Base-by-base conservation (phyloP, 768 basidiomycete genomes). In the Mycena olivaceomarginata region DNA sequence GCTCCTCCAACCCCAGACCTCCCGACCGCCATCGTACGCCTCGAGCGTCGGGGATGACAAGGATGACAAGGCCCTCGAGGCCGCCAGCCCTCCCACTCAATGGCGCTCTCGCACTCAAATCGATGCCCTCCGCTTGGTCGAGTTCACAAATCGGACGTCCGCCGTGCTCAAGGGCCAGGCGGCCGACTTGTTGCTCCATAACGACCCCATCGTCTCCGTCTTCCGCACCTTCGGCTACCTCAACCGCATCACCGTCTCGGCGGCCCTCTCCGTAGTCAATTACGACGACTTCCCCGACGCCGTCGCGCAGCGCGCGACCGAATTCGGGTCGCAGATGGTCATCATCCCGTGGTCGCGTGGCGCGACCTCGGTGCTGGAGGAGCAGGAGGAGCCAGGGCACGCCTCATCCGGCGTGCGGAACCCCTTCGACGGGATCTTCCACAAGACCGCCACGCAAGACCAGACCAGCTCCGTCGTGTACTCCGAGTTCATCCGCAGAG, bases 131-230 rank as follows among this genome's bases (percentile, higher is more conserved):
- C 96, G 98, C 22, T 90, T 99, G 10, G 92, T 99, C 80, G 97
- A 99, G 83, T 87, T 99, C 60, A 95, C 96, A 1, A 94, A 94
- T 48, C 94, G 98, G 74, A 96, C 96, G 2, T 97, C 96, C 3
- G 94, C 95, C 1, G 92, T 98, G 46, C 91, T 99, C 84, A 94
- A 92, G 82, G 95, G 95, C 1, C 92, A 95, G 67, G 93, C 93
- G 76, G 91, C 93, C 1, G 95, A 96, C 22, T 87, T 90, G 4
- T 87, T 97, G 39, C 89, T 95, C 51, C 89, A 88, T 72, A 92
- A 90, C 59, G 97, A 97, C 80, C 90, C 96, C 5, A 85, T 97
- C 51, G 85, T 96, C 18, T 91, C 92, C 3, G 89, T 96, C 39
- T 94, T 95, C 88, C 90, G 92, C 67, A 96, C 96, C 6, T 97